Evolutionary conservation across 257 asterid genomes (phyloP).

Genomic region (Coffea eugenioides): DNA sequence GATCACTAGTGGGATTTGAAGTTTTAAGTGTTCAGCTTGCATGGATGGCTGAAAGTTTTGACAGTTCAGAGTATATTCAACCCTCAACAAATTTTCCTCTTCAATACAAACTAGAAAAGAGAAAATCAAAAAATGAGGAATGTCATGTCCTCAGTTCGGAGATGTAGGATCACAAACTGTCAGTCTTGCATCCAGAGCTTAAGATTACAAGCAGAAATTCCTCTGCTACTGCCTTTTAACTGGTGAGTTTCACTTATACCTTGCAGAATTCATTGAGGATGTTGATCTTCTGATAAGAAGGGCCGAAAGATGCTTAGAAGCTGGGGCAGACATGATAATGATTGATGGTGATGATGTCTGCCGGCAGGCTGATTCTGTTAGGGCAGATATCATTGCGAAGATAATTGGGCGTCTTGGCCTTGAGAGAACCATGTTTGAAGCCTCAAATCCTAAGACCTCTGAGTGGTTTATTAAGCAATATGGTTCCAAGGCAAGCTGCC

Average conservation of each 20-base stretch:
- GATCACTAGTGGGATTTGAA: not conserved
- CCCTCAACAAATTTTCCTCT: no score
- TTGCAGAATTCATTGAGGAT: constrained; percentile 84
- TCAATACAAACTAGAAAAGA: not conserved
- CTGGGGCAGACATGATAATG: constrained; percentile 98
- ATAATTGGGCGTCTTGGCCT: constrained; percentile 80
- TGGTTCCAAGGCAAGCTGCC: constrained; percentile 67
- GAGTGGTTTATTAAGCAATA: constrained; percentile 93
- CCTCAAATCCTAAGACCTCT: constrained; percentile 66
- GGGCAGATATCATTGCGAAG: constrained; percentile 86
- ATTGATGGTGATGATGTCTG: constrained; percentile 81
- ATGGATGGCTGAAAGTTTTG: not conserved
- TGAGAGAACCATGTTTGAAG: constrained; percentile 93
- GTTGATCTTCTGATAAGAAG: constrained; percentile 75
- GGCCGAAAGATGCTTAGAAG: constrained; percentile 98
- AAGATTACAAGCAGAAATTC: not conserved
- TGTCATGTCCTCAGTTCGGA: not conserved
- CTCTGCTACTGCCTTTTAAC: not conserved
- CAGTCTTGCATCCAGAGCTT: not conserved
- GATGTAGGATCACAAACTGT: not conserved
- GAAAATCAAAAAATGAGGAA: not conserved
- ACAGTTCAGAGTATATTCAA: not conserved
- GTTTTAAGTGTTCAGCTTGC: not conserved
- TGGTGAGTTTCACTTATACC: not conserved
- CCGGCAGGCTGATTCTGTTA: constrained; percentile 57